Percentiles rank a stretch among this genome's conserved stretches.
Evolutionary conservation across 306 rosid species (phyloP).

Genomic region (Lithocarpus polystachyus): DNA sequence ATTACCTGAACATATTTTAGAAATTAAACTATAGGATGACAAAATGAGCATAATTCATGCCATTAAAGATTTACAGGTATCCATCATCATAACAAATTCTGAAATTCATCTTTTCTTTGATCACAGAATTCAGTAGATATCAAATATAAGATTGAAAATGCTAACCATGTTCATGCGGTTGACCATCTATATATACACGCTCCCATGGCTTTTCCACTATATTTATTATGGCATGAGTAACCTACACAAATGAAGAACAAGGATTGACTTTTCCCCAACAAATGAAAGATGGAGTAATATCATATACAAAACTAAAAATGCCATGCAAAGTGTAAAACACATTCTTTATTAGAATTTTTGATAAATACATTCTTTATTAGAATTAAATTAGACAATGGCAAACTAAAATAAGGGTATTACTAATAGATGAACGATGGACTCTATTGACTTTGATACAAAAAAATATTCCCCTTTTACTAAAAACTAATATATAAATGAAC

Average conservation of each 20-base stretch:
- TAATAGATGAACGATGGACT: background rate
- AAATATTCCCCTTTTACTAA: background rate
- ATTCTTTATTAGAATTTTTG: background rate
- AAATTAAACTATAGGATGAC: background rate
- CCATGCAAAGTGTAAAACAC: slow-evolving; percentile 5
- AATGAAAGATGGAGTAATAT: background rate
- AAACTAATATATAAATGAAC: background rate
- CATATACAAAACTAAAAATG: background rate
- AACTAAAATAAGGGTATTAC: background rate
- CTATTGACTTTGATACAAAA: background rate
- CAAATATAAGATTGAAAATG: slow-evolving; percentile 12
- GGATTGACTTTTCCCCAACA: background rate
- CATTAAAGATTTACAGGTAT: background rate
- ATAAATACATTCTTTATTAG: background rate
- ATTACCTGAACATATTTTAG: background rate
- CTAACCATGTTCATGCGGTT: slow-evolving; percentile 86
- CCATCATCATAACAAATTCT: background rate
- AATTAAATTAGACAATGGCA: background rate
- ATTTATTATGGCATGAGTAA: slow-evolving; percentile 66
- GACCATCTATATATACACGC: slow-evolving; percentile 66
- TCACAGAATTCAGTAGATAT: background rate
- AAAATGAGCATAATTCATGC: background rate
- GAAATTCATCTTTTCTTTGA: background rate
- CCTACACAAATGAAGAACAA: slow-evolving; percentile 41
- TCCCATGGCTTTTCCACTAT: slow-evolving; percentile 98